Percentiles rank a stretch among this genome's conserved stretches.
phyloP scores from a whole-genome alignment of 176 grass and related monocot genomes.

The Oryza punctata region DNA sequence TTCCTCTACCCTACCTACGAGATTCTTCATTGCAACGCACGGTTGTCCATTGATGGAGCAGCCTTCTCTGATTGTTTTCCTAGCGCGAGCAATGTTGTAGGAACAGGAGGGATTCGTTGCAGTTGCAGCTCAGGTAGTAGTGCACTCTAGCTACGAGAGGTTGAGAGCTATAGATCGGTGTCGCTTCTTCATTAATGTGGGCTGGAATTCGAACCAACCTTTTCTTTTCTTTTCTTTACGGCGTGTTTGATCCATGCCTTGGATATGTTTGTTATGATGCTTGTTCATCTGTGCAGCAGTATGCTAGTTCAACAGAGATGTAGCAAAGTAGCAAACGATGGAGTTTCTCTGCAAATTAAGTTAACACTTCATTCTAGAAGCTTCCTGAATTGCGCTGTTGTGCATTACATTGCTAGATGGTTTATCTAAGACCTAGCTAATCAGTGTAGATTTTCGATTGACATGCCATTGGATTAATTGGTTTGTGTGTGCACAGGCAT shows the following conservation, averaged over 20 bases:
- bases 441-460: not conserved
- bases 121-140: not conserved
- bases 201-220: not conserved
- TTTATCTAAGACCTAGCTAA: not conserved
- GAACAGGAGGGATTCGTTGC: not conserved
- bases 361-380: not conserved
- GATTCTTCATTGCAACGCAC: not conserved
- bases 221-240: not conserved
- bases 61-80: not conserved
- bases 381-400: not conserved
- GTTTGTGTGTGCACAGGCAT: not conserved
- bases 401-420: not conserved
- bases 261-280: not conserved
- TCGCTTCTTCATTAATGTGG: not conserved
- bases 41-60: not conserved
- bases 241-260: not conserved
- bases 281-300: not conserved
- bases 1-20: not conserved
- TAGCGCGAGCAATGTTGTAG: too few relatives aligned
- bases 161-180: not conserved
- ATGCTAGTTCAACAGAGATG: not conserved
- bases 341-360: not conserved
- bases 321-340: not conserved
- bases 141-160: not conserved
- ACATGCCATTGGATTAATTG: not conserved